phyloP scores from a whole-genome alignment of 148 eudicot genomes.

The Vaccinium vitisidaea region DNA sequence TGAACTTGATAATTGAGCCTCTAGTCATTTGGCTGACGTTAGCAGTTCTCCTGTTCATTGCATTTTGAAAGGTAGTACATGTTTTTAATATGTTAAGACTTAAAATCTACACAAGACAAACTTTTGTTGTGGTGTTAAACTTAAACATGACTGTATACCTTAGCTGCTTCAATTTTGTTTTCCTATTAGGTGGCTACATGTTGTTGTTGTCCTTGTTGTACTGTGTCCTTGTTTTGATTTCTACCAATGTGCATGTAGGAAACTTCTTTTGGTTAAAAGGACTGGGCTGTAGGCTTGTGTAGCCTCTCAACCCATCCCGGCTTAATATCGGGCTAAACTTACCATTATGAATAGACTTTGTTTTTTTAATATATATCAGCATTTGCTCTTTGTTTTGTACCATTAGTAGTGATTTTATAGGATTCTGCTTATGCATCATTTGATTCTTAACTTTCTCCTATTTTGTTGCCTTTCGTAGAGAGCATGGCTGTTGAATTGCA shows the following conservation, averaged over 20 bases:
- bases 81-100: background rate
- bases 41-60: background rate
- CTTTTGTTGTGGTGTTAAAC: no score
- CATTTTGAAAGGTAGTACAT: background rate
- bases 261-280: no score
- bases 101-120: background rate
- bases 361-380: background rate
- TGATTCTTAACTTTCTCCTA: background rate
- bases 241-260: no score
- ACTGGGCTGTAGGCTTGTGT: background rate
- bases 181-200: no score
- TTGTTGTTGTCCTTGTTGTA: no score
- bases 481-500: constrained; percentile 95
- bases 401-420: constrained; percentile 12
- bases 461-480: constrained; percentile 44
- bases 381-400: background rate
- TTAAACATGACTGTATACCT: background rate
- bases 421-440: constrained; percentile 9
- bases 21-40: background rate
- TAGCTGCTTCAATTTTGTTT: background rate
- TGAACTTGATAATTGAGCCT: background rate
- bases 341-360: background rate
- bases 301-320: background rate
- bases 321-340: background rate
- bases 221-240: no score